These are phyloP conservation scores for Schizopora paradoxa DNA, from an alignment of 1,284 basidiomycete species.

Conservation along the genomic window DNA sequence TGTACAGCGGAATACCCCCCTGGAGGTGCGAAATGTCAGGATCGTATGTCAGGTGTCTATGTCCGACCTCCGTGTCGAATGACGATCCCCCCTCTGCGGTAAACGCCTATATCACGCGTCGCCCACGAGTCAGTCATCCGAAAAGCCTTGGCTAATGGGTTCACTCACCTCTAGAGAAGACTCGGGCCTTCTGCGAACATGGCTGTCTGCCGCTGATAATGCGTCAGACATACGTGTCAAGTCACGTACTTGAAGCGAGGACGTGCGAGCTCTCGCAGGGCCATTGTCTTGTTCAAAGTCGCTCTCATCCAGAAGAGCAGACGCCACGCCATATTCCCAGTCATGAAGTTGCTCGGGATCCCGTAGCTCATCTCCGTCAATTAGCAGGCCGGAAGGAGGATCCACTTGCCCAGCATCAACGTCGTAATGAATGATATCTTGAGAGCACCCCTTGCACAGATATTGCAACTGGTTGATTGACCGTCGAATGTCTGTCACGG, in stretches of 20 bases:
- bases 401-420: too few relatives aligned
- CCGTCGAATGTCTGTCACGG: constrained; percentile 14
- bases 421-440: too few relatives aligned
- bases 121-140: background rate
- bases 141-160: too few relatives aligned
- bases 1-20: constrained; percentile 13
- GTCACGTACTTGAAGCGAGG: too few relatives aligned
- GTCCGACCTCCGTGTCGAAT: constrained; percentile 12
- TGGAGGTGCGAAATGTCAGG: constrained; percentile 9
- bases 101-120: constrained; percentile 8
- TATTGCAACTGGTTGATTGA: constrained; percentile 16
- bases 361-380: too few relatives aligned
- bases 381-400: too few relatives aligned
- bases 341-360: too few relatives aligned
- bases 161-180: constrained; percentile 14
- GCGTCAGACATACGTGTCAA: constrained; percentile 12
- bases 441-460: constrained; percentile 9
- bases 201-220: constrained; percentile 14
- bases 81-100: background rate
- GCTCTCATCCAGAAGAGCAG: too few relatives aligned
- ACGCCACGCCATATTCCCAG: too few relatives aligned
- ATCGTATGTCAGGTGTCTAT: constrained; percentile 6
- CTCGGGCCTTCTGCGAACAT: constrained; percentile 8
- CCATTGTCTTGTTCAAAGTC: too few relatives aligned
- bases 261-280: too few relatives aligned